A percentile compares a stretch with the other conserved stretches of the same genome.
Evolutionary conservation across 1,139 yeast species (phyloP).

Genomic region (Suhomyces anneliseae): DNA sequence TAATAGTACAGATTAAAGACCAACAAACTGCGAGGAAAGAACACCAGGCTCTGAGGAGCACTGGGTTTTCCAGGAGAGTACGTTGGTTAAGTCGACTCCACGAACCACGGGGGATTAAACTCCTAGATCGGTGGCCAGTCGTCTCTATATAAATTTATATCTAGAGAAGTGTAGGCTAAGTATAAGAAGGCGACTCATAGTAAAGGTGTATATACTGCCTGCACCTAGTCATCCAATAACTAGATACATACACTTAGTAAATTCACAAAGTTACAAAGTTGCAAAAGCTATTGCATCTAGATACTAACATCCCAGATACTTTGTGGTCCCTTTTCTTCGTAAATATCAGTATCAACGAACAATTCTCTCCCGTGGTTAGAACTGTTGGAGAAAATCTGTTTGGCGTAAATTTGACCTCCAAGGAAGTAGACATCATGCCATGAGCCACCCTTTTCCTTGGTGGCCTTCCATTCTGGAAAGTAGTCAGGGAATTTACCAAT

Average conservation of each 20-base stretch:
- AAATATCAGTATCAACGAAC: slow-evolving; percentile 69
- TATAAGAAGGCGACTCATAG: too few species aligned
- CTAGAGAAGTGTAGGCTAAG: too few species aligned
- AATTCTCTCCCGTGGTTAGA: slow-evolving; percentile 62
- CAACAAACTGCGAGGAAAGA: too few species aligned
- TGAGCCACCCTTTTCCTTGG: slow-evolving; percentile 55
- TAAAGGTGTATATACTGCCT: too few species aligned
- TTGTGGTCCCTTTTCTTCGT: slow-evolving; percentile 79
- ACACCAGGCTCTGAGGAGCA: too few species aligned
- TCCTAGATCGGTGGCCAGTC: too few species aligned
- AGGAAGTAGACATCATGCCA: slow-evolving; percentile 73
- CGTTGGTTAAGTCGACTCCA: too few species aligned
- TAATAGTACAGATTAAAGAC: neutral
- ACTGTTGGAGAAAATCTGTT: slow-evolving; percentile 71
- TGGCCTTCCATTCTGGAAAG: slow-evolving; percentile 92
- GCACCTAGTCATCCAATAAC: too few species aligned
- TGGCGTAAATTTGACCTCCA: slow-evolving; percentile 87
- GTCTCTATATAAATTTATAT: too few species aligned
- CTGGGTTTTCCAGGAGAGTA: too few species aligned
- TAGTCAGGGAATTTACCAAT: slow-evolving; percentile 81
- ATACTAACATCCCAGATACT: slow-evolving; percentile 54
- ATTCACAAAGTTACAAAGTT: neutral
- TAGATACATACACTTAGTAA: too few species aligned
- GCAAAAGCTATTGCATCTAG: slow-evolving; percentile 8
- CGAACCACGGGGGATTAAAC: too few species aligned